Evolutionary conservation across 176 grass and related monocot species (phyloP).

Genomic region (Paspalum vaginatum): DNA sequence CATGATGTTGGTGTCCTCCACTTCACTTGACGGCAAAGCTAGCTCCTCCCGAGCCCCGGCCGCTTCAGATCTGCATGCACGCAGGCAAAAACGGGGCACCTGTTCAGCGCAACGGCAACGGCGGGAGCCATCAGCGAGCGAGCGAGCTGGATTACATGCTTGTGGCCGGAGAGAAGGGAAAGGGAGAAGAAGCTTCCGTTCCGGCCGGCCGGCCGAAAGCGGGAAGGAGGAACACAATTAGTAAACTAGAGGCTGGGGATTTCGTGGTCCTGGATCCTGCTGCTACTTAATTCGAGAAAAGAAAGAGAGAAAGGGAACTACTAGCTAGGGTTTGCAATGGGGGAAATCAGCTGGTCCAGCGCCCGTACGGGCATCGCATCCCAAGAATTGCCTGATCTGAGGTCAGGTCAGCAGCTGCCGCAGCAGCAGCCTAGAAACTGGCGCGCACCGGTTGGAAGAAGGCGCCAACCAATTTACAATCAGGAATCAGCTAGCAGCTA

Average conservation of each 20-base stretch:
- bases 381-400: conserved; percentile 42
- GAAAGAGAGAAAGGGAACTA: neutral
- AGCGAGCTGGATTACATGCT: conserved; percentile 7
- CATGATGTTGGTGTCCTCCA: conserved; percentile 23
- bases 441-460: neutral
- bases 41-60: neutral
- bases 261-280: conserved; percentile 34
- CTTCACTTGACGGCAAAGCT: too few relatives aligned
- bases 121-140: neutral
- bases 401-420: conserved; percentile 29
- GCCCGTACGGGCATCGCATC: neutral
- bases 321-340: conserved; percentile 49
- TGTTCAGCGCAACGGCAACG: conserved; percentile 1
- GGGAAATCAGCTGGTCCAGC: conserved; percentile 21
- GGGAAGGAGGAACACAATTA: neutral
- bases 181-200: neutral
- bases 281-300: conserved; percentile 12
- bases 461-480: neutral
- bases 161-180: neutral
- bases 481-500: too few relatives aligned
- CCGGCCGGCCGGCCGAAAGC: neutral
- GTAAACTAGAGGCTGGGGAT: neutral
- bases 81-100: too few relatives aligned
- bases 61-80: conserved; percentile 55
- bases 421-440: conserved; percentile 4